Percentiles rank a stretch among this genome's conserved stretches.
These are phyloP conservation scores for Fistulinella prunicolor DNA, from an alignment of 768 basidiomycete species.

Conservation along the genomic window DNA sequence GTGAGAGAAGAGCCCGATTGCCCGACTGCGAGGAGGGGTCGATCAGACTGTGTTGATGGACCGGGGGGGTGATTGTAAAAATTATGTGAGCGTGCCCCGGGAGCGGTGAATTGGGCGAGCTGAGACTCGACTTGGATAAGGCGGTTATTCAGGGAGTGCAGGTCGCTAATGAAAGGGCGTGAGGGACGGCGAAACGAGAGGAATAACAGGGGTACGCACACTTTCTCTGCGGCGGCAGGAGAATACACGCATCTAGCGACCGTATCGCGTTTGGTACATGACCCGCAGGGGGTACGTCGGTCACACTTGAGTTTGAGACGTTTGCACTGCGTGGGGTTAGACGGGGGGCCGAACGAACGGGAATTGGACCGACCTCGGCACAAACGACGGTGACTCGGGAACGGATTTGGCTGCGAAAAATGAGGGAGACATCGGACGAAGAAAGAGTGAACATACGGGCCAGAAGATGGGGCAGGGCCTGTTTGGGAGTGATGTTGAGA, in stretches of 20 bases:
- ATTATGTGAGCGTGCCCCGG: slow-evolving; percentile 25
- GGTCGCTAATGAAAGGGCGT: slow-evolving; percentile 45
- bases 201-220: slow-evolving; percentile 43
- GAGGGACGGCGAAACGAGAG: neutral
- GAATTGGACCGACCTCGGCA: slow-evolving; percentile 57
- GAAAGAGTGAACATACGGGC: slow-evolving; percentile 29
- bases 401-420: slow-evolving; percentile 54
- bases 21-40: slow-evolving; percentile 38
- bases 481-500: slow-evolving; percentile 18
- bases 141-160: slow-evolving; percentile 81
- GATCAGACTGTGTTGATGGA: slow-evolving; percentile 16
- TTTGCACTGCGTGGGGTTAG: slow-evolving; percentile 58
- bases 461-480: slow-evolving; percentile 19
- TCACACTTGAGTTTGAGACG: slow-evolving; percentile 87
- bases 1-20: slow-evolving; percentile 46
- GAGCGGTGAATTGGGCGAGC: slow-evolving; percentile 45
- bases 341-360: neutral
- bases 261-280: slow-evolving; percentile 78
- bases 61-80: slow-evolving; percentile 13
- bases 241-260: slow-evolving; percentile 72
- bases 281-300: slow-evolving; percentile 70
- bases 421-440: slow-evolving; percentile 2
- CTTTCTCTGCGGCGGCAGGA: slow-evolving; percentile 81
- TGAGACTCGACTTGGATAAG: slow-evolving; percentile 66
- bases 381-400: slow-evolving; percentile 80